Conservation (phyloP, 805 yeast genomes). For the Wickerhamiella dianesei region DNA sequence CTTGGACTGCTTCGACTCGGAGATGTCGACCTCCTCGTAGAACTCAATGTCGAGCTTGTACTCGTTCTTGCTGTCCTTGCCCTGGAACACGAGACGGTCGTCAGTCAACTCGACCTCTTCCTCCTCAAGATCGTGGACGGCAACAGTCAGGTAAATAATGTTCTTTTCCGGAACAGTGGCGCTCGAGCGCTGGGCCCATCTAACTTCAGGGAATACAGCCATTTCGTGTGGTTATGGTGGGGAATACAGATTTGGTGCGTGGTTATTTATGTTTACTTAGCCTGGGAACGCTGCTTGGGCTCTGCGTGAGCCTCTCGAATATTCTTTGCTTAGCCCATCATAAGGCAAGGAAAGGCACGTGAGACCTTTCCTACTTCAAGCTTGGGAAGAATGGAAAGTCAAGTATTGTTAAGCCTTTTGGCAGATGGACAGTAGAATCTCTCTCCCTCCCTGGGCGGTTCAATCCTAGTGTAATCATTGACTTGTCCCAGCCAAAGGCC, state of each 20-base stretch:
- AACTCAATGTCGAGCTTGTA: conserved; percentile 64
- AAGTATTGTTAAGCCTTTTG: not conserved
- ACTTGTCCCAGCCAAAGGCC: too few relatives aligned
- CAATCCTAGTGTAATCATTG: too few relatives aligned
- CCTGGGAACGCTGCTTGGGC: not conserved
- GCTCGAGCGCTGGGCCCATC: conserved; percentile 95
- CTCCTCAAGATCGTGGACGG: conserved; percentile 53
- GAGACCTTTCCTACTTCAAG: not conserved
- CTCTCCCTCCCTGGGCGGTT: too few relatives aligned
- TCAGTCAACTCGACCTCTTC: conserved; percentile 50
- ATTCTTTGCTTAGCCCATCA: not conserved
- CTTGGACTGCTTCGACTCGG: conserved; percentile 41
- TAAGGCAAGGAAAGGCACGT: not conserved
- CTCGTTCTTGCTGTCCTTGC: conserved; percentile 30
- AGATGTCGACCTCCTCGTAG: conserved; percentile 58
- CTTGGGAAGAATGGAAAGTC: not conserved
- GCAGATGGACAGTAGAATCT: too few relatives aligned
- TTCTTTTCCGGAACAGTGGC: conserved; percentile 62
- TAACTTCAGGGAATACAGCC: conserved; percentile 35
- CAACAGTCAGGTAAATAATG: conserved; percentile 58
- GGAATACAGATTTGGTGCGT: not conserved
- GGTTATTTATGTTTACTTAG: too few relatives aligned
- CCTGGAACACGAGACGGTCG: conserved; percentile 39
- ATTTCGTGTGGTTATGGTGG: not conserved
- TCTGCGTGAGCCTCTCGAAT: not conserved